Percentiles rank a stretch among this genome's conserved stretches.
These are phyloP conservation scores for Prillingera fragicola DNA, from an alignment of 1,284 basidiomycete genomes.

Conservation along the genomic window DNA sequence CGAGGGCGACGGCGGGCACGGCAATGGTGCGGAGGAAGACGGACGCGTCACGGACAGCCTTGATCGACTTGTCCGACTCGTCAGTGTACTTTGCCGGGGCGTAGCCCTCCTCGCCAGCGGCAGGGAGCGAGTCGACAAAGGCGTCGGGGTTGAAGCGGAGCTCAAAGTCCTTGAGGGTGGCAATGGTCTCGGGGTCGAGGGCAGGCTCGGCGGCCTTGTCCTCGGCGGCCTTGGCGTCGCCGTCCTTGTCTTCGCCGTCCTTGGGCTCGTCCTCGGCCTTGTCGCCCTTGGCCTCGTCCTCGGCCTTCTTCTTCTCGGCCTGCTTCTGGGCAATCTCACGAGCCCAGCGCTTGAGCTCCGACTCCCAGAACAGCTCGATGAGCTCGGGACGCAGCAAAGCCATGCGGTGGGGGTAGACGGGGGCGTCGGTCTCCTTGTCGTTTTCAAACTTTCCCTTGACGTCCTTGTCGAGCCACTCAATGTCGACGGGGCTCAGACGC, in stretches of 20 bases:
- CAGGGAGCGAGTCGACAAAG: conserved; percentile 49
- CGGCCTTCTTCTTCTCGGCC: conserved; percentile 22
- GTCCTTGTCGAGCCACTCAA: conserved; percentile 55
- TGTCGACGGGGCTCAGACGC: conserved; percentile 53
- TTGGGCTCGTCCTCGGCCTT: conserved; percentile 16
- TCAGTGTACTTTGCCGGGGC: conserved; percentile 44
- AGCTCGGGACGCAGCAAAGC: conserved; percentile 57
- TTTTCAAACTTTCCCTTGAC: conserved; percentile 37
- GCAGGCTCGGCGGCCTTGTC: conserved; percentile 15
- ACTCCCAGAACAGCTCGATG: conserved; percentile 54
- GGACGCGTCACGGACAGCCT: conserved; percentile 54
- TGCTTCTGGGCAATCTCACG: conserved; percentile 48
- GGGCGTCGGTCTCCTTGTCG: conserved; percentile 20
- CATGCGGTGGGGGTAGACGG: conserved; percentile 53
- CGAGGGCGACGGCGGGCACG: conserved; percentile 51
- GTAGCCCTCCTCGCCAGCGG: conserved; percentile 13
- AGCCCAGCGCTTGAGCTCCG: conserved; percentile 53
- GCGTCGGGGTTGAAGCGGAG: conserved; percentile 57
- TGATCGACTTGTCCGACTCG: conserved; percentile 51
- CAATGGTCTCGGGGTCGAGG: conserved; percentile 20
- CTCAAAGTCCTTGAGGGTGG: conserved; percentile 48
- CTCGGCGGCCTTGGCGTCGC: too few species aligned
- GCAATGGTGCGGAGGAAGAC: conserved; percentile 52
- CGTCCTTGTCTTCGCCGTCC: conserved; percentile 12
- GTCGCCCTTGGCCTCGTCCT: conserved; percentile 18